Base-by-base conservation (phyloP, 2,329 filamentous ascomycete species). In the Elsinoe perseae region DNA sequence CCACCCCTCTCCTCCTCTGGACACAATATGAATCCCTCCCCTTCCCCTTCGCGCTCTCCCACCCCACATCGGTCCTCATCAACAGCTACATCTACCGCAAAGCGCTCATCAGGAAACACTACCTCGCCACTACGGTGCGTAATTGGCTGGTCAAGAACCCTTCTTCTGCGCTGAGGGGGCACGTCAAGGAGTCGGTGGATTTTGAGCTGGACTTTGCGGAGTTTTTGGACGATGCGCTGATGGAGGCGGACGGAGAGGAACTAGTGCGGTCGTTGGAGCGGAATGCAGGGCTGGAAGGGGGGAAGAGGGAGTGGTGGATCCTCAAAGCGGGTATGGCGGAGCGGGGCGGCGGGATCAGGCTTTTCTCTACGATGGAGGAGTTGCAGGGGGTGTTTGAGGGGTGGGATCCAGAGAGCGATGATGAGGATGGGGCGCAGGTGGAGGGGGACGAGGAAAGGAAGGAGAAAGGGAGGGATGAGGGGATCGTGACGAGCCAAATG, bases 291-390 rank as follows among this genome's bases (percentile, higher is more conserved):
- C 52, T 62, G 12, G 71, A 70, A 12, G 57, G 59, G 10, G 62
- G 71, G 27, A 64, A 72, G 46, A 78, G 80, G 58, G 83, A 95
- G 68, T 98, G 92, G 92, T 98, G 93, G 93, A 97, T 98, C 62
- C 71, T 98, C 58, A 98, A 98, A 72, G 92, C 93, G 0, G 87
- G 92, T 7, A 97, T 98, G 93, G 95, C 89, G 69, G 93, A 98
- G 68, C 81, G 92, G 21, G 93, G 92, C 0, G 91, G 96, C 68
- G 93, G 93, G 1, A 96, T 98, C 57, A 76, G 89, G 36, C 75
- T 98, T 0, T 98, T 98, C 70, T 87, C 83, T 64, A 89, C 83
- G 2, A 87, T 93, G 75, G 83, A 85, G 56, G 85, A 95, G 66
- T 74, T 98, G n/a, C 85, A 86, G 59, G 78, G 68, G 12, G 93